Evolutionary conservation across 305 asterid species (phyloP).

Genomic region (Solanum aculeatissimum): DNA sequence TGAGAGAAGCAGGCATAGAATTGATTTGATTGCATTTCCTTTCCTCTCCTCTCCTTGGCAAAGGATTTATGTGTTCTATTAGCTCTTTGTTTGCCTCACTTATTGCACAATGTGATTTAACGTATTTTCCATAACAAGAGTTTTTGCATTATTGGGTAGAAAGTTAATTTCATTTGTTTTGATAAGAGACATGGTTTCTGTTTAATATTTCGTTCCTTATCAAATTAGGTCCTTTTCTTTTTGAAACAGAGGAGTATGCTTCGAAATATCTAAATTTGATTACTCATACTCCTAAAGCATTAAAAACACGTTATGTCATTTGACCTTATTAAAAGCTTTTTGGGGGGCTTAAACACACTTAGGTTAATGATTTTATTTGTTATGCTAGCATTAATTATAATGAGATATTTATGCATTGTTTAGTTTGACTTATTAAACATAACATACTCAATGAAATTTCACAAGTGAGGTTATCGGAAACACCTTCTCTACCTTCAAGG

Average conservation of each 20-base stretch:
- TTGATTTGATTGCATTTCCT: neutral
- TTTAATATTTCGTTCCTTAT: no score
- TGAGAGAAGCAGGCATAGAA: conserved; percentile 46
- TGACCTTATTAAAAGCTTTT: neutral
- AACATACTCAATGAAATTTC: no score
- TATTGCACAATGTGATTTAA: neutral
- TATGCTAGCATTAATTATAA: no score
- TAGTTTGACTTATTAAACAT: no score
- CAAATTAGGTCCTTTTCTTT: no score
- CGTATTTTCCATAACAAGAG: neutral
- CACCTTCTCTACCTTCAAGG: neutral
- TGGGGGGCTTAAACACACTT: neutral
- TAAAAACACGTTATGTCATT: neutral
- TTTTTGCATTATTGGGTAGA: neutral
- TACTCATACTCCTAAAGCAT: neutral
- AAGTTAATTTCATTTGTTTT: neutral
- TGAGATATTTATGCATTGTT: no score
- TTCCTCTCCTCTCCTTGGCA: neutral
- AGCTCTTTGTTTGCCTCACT: neutral
- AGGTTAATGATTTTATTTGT: no score
- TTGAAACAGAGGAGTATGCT: no score
- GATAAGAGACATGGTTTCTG: no score
- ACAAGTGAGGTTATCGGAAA: no score
- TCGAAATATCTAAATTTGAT: neutral
- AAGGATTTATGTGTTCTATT: neutral